These are phyloP conservation scores for Melanogaster broomeanus DNA, from an alignment of 768 basidiomycete species.

Conservation along the genomic window DNA sequence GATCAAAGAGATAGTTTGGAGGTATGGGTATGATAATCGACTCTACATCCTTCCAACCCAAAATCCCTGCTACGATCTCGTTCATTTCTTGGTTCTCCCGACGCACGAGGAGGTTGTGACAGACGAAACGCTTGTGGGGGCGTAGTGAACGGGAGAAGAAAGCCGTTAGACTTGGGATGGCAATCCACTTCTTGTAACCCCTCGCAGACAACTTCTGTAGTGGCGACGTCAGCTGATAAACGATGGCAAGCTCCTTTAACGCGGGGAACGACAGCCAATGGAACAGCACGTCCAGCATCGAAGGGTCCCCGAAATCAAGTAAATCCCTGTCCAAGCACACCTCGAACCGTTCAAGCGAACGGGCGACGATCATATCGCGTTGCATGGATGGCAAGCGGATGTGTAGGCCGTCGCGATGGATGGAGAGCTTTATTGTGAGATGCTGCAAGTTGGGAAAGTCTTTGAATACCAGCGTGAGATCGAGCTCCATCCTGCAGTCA, in stretches of 20 bases:
- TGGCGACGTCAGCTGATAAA: not conserved
- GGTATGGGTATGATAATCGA: not conserved
- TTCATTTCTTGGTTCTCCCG: not conserved
- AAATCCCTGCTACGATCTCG: not conserved
- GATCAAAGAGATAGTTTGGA: too few relatives aligned
- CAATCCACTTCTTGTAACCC: conserved; percentile 14
- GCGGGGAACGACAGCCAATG: conserved; percentile 22
- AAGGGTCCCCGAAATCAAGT: conserved; percentile 21
- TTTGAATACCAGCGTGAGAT: conserved; percentile 17
- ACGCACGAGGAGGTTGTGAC: not conserved
- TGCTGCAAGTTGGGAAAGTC: conserved; percentile 18
- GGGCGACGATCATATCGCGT: not conserved
- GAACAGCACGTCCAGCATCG: conserved; percentile 17
- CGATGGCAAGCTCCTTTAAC: conserved; percentile 15
- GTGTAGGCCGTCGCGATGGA: conserved; percentile 10
- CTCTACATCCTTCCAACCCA: not conserved
- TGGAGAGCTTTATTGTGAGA: conserved; percentile 14
- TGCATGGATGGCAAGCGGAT: conserved; percentile 6
- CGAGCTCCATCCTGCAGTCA: conserved; percentile 18
- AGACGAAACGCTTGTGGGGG: conserved; percentile 4
- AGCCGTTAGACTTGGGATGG: conserved; percentile 7
- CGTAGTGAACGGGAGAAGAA: conserved; percentile 16
- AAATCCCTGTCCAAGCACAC: conserved; percentile 22
- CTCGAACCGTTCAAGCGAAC: conserved; percentile 13
- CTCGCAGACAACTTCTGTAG: not conserved